Percentiles rank a stretch among this genome's conserved stretches.
Conservation (phyloP, 2,329 filamentous ascomycete species). For the Ceratocystis albifundus region DNA sequence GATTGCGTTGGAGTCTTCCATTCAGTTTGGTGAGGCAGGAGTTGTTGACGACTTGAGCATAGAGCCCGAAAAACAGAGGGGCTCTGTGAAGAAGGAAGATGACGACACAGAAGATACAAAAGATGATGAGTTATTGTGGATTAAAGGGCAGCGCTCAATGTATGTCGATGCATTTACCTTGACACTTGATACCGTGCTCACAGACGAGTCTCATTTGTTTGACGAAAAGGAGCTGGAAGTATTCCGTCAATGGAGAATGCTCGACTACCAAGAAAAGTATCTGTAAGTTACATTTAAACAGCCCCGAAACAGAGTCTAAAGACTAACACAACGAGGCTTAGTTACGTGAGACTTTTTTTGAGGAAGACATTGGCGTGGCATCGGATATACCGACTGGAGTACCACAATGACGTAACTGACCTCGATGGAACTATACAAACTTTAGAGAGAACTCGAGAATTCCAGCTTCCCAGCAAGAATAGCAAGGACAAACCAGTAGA, state of each 20-base stretch:
- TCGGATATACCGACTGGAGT: constrained; percentile 62
- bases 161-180: constrained; percentile 97
- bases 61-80: not conserved
- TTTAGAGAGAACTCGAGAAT: constrained; percentile 45
- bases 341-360: constrained; percentile 84
- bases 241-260: constrained; percentile 60
- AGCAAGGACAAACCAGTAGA: not conserved
- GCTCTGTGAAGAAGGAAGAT: constrained; percentile 71
- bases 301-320: not conserved
- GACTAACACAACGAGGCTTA: constrained; percentile 30
- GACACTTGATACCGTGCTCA: constrained; percentile 75
- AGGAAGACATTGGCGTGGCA: constrained; percentile 90
- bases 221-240: constrained; percentile 64
- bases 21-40: not conserved
- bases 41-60: not conserved
- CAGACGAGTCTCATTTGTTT: constrained; percentile 82
- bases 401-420: constrained; percentile 72
- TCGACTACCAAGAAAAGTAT: constrained; percentile 82
- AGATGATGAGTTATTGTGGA: constrained; percentile 39
- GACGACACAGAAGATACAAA: not conserved
- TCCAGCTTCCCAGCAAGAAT: not conserved
- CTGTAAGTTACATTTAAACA: constrained; percentile 45
- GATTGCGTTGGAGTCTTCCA: not conserved
- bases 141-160: constrained; percentile 70
- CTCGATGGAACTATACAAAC: constrained; percentile 51